phyloP scores from a whole-genome alignment of 1,284 basidiomycete genomes.

The Tilletia horrida region DNA sequence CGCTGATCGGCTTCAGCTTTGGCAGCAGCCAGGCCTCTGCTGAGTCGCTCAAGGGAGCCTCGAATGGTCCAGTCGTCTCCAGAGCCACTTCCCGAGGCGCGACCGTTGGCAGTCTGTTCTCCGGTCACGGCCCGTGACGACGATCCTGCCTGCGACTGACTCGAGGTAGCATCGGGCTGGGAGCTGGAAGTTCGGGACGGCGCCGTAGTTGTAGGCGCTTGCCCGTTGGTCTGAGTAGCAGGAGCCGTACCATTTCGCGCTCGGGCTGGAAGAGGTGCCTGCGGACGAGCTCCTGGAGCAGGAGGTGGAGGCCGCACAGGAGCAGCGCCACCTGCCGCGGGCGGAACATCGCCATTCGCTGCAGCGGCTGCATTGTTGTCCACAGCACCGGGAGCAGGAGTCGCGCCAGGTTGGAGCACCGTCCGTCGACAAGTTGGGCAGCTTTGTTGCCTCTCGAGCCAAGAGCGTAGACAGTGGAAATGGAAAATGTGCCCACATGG shows the following conservation, averaged over 20 bases:
- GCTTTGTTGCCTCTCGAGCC: conserved; percentile 87
- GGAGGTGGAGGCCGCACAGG: conserved; percentile 52
- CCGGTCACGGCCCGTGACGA: too few relatives aligned
- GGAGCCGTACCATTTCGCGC: background rate
- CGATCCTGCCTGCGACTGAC: too few relatives aligned
- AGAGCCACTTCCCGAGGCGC: too few relatives aligned
- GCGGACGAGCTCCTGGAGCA: conserved; percentile 22
- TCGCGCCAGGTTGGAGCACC: conserved; percentile 64
- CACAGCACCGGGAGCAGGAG: conserved; percentile 22
- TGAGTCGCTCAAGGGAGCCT: conserved; percentile 19
- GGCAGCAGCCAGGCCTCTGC: too few relatives aligned
- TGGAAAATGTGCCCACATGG: conserved; percentile 97
- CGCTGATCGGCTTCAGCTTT: conserved; percentile 41
- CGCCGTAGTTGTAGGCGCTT: background rate
- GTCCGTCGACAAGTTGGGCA: conserved; percentile 95
- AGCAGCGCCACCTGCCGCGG: conserved; percentile 48
- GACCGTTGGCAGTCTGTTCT: conserved; percentile 19
- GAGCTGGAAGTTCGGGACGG: background rate
- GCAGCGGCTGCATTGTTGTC: conserved; percentile 31
- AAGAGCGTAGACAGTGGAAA: conserved; percentile 91
- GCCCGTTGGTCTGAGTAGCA: background rate
- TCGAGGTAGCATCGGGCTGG: conserved; percentile 1
- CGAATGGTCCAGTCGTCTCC: conserved; percentile 22
- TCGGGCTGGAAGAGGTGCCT: conserved; percentile 50
- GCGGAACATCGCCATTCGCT: conserved; percentile 42